Base-by-base conservation (phyloP, 306 rosid genomes). In the Quillaja saponaria region DNA sequence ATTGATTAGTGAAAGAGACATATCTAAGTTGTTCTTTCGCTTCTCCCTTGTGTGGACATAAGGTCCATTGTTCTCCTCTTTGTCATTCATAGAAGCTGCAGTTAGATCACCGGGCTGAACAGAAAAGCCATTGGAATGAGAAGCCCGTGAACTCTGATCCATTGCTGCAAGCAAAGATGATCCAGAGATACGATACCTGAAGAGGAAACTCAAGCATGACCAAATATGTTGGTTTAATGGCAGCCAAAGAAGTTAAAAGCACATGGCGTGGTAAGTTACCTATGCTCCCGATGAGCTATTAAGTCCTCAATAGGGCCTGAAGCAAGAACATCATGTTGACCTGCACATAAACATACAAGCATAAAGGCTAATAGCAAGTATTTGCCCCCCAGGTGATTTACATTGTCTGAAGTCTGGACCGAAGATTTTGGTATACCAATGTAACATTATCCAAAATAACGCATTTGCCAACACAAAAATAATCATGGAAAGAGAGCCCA, bases 241-340 rank as follows among this genome's bases (percentile, higher is more conserved):
- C 60, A 42, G 48, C 64, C 16, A 62, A 25, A 37, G 25, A 55
- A 64, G 19, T 31, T 61, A 46, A 58, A 49, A 71, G 21, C 55
- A 57, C 60, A 37, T 19, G 34, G 72, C 39, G 69, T 54, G 65
- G 25, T 33, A 61, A 16, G 41, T 73, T 81, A 94, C 99, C 99
- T 87, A 74, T 94, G 99, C 57, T 94, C 99, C 42, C 99, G 84
- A 70, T 92, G 99, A 66, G 99, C 96, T 59, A 92, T 89, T 76
- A 89, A 81, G 75, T 94, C 99, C 75, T 94, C 99, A 46, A 94
- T 94, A 66, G 99, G 99, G 34, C 99, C 99, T 50, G 97, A 94
- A 50, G 99, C 99, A 78, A 94, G 97, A 78, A 94, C 95, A 77
- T 94, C 99, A 65, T 94, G 99, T 75, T 94, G 95, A 73, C 87